phyloP scores from a whole-genome alignment of 768 basidiomycete species.

The Mycena rebaudengoi region DNA sequence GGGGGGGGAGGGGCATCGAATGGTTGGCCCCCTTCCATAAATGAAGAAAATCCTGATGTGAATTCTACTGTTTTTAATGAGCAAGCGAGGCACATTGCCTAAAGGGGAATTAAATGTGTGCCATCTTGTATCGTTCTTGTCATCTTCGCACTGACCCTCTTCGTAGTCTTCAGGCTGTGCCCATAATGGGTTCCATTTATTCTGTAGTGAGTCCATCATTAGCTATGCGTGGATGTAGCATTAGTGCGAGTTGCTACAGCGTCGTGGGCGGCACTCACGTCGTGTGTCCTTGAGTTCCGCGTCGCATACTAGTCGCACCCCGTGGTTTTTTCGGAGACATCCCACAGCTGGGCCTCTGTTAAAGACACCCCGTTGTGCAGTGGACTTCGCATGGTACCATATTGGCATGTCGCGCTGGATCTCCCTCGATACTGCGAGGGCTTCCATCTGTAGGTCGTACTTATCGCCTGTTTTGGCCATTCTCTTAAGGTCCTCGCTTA shows the following conservation, averaged over 20 bases:
- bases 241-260: conserved; percentile 13
- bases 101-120: too few species aligned
- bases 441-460: conserved; percentile 10
- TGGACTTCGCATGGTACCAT: conserved; percentile 20
- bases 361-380: neutral
- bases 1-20: too few species aligned
- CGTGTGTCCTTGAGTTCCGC: neutral
- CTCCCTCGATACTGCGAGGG: conserved; percentile 18
- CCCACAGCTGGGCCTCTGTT: neutral
- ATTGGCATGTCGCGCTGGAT: conserved; percentile 17
- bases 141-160: neutral
- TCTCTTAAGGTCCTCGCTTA: too few species aligned
- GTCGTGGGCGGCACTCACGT: neutral
- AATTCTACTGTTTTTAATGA: too few species aligned
- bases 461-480: too few species aligned
- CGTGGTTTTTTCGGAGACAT: conserved; percentile 13
- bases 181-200: conserved; percentile 24
- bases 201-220: conserved; percentile 15
- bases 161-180: conserved; percentile 11
- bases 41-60: too few species aligned
- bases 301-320: conserved; percentile 2
- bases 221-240: conserved; percentile 11
- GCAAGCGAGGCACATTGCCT: too few species aligned
- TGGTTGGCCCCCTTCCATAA: too few species aligned
- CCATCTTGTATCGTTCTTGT: neutral